Evolutionary conservation across 108 stramenopile species (phyloP), one percentile per base, ranked within the genome.

Genomic region (Parmales sp.): DNA sequence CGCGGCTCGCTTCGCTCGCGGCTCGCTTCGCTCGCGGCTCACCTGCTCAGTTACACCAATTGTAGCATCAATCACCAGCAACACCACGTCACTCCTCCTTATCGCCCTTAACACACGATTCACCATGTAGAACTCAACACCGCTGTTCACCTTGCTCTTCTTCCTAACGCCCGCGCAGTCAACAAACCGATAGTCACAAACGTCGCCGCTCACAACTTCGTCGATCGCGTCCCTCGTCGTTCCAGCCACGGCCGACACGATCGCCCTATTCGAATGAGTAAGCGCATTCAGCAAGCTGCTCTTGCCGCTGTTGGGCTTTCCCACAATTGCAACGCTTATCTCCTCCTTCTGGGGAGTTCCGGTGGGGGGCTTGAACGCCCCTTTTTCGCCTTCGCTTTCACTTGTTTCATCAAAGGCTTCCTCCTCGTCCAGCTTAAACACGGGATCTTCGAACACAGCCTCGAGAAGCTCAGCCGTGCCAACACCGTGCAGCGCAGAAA

Each of bases 301-400:
- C 76, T 99, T 99, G 65, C 98, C 98, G 37, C 97, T 96, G 70
- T 99, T 99, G 34, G 98, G 98, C 23, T 96, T 70, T 16, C 98
- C 98, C 16, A 99, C 86, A 38, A 99, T 91, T 1, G 95, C 91
- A 49, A 99, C 80, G 74, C 91, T 91, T 69, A 96, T 92, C 39
- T 60, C 54, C 31, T 60, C 26, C 28, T 23, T 34, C 36, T 60
- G 31, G 54, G 18, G 29, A 23, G 19, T 48, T n/a, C 23, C 23
- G 22, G 19, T 48, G 46, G 23, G 46, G 46, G 19, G 46, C 11
- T 23, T 6, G 22, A 48, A 23, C 22, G 46, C 5, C 22, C 46
- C 22, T 13, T 48, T n/a, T 23, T 48, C 23, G 46, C 46, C 22
- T 13, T 48, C 23, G 46, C 16, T 43, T 8, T 43, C 41, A 8